These are phyloP conservation scores for Pleurotus cornucopiae DNA, from an alignment of 768 basidiomycete genomes.

Conservation along the genomic window DNA sequence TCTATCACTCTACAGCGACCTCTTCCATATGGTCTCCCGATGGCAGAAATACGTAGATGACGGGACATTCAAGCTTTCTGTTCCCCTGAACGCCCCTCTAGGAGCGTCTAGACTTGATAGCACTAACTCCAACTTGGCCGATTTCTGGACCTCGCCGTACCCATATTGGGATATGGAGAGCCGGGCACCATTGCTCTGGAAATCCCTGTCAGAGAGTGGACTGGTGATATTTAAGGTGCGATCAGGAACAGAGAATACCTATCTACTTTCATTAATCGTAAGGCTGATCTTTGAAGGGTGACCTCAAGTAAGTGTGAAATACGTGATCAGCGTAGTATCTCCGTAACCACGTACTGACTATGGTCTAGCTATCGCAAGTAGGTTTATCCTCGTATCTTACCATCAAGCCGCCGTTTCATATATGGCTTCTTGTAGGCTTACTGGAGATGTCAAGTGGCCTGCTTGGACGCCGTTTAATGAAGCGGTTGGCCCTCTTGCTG, in stretches of 20 bases:
- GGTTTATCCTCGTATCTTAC: conserved; percentile 17
- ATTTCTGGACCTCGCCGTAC: conserved; percentile 72
- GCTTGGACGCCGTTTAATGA: conserved; percentile 68
- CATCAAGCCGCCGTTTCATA: not conserved
- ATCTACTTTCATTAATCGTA: not conserved
- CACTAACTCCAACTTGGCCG: conserved; percentile 24
- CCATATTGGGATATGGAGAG: conserved; percentile 74
- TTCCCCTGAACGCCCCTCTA: conserved; percentile 53
- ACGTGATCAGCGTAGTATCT: not conserved
- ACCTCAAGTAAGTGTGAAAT: conserved; percentile 72
- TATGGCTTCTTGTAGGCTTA: conserved; percentile 49
- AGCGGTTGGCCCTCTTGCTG: conserved; percentile 77
- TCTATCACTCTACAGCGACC: conserved; percentile 21
- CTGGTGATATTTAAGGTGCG: conserved; percentile 84
- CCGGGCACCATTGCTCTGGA: conserved; percentile 47
- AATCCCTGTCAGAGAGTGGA: conserved; percentile 46
- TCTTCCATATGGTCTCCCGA: conserved; percentile 59
- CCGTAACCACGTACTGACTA: not conserved
- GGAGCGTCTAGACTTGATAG: conserved; percentile 28
- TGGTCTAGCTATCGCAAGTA: conserved; percentile 75
- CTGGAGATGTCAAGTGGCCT: conserved; percentile 88
- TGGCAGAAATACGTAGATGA: conserved; percentile 70
- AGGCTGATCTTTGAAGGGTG: conserved; percentile 41
- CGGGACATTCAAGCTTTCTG: conserved; percentile 71
- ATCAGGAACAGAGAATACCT: not conserved